These are phyloP conservation scores for Eryngium alpinum DNA, from an alignment of 140 eudicot genomes.

Conservation along the genomic window DNA sequence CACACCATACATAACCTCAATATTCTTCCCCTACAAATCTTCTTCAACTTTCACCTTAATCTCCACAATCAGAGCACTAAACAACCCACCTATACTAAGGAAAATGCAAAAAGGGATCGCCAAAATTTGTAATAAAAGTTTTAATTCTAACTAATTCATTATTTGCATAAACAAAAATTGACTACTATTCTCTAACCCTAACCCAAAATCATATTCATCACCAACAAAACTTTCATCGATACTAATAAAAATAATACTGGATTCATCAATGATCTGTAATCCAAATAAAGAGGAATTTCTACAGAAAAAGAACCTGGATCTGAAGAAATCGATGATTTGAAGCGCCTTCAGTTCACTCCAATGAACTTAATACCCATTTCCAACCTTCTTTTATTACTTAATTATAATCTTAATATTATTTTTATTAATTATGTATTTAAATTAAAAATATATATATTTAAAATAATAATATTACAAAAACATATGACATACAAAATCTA, in stretches of 20 bases:
- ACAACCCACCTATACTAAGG: slow-evolving; percentile 13
- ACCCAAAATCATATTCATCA: slow-evolving; percentile 61
- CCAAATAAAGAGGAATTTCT: slow-evolving; percentile 20
- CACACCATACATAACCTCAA: background rate
- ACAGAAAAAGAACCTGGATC: slow-evolving; percentile 47
- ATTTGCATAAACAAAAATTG: slow-evolving; percentile 22
- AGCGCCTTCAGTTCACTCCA: slow-evolving; percentile 7
- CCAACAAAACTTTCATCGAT: slow-evolving; percentile 37
- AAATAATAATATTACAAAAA: too few species aligned
- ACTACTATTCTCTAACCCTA: slow-evolving; percentile 17
- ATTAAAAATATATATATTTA: too few species aligned
- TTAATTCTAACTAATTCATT: slow-evolving; percentile 27
- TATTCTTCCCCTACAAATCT: slow-evolving; percentile 18
- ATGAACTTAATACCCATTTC: too few species aligned
- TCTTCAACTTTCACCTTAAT: background rate
- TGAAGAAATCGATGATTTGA: slow-evolving; percentile 23
- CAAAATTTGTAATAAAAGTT: slow-evolving; percentile 8
- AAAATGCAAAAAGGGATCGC: slow-evolving; percentile 29
- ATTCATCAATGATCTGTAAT: background rate
- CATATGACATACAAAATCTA: too few species aligned
- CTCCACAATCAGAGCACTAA: background rate
- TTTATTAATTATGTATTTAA: too few species aligned
- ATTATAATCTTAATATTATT: too few species aligned
- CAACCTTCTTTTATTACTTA: too few species aligned
- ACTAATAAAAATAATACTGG: slow-evolving; percentile 4